Conservation (phyloP, 1,139 yeast species). For the Pichia sp. region DNA sequence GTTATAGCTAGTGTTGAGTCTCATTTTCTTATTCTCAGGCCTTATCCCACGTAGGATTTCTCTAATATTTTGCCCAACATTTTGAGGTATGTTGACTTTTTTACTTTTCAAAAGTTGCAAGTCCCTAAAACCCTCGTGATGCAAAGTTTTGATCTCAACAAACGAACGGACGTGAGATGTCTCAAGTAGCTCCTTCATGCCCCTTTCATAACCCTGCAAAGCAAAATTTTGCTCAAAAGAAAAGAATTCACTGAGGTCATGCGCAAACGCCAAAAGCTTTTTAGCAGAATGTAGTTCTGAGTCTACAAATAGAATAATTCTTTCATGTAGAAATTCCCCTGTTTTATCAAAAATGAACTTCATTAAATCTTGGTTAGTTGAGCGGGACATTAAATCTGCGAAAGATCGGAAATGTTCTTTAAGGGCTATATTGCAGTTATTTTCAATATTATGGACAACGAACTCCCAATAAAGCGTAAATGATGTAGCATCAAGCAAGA, state of each 20-base stretch:
- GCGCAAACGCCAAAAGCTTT: not conserved
- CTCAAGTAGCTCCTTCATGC: not conserved
- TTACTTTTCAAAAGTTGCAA: not conserved
- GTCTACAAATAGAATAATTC: no score
- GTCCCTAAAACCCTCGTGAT: not conserved
- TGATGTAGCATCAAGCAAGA: no score
- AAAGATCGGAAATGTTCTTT: no score
- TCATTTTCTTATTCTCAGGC: not conserved
- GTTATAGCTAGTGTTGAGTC: slow-evolving; percentile 3
- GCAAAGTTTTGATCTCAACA: not conserved
- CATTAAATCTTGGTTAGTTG: no score
- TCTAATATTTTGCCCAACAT: not conserved
- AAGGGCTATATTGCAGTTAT: no score
- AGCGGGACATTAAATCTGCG: no score
- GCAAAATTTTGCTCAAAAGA: no score
- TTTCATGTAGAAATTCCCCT: no score
- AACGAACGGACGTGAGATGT: not conserved
- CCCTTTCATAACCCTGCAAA: not conserved
- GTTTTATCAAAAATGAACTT: no score
- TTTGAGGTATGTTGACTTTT: not conserved
- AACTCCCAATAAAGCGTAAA: no score
- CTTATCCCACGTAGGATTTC: not conserved
- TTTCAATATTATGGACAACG: no score
- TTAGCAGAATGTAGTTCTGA: not conserved
- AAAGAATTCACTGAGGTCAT: no score